phyloP scores from a whole-genome alignment of 345 rosid species.

The Cardamine resedifolia region DNA sequence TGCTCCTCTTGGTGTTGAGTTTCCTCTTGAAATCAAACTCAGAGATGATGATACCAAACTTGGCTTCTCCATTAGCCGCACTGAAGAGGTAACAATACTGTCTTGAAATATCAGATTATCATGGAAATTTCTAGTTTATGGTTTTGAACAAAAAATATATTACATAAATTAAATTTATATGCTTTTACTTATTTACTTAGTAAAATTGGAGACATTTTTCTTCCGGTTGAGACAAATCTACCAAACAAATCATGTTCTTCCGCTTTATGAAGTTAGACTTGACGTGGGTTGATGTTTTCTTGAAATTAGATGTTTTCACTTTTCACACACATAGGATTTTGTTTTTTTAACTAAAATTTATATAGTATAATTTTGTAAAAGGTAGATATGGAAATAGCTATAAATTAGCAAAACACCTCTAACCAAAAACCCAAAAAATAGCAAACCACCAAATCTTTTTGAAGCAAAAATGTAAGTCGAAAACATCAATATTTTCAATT shows the following conservation, averaged over 20 bases:
- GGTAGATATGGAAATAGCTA: background rate
- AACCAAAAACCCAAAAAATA: background rate
- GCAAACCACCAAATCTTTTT: background rate
- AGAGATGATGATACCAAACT: conserved; percentile 78
- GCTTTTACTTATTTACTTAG: background rate
- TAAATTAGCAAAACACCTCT: background rate
- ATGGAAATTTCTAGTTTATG: background rate
- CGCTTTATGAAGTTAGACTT: background rate
- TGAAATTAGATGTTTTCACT: background rate
- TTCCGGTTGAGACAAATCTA: background rate
- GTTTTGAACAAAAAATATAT: background rate
- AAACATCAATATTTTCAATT: background rate
- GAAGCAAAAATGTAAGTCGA: background rate
- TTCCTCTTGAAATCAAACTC: conserved; percentile 65
- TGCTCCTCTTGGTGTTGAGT: conserved; percentile 73
- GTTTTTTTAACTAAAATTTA: background rate
- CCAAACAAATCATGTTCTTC: background rate
- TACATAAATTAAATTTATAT: background rate
- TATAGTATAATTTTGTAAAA: background rate
- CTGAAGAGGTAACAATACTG: conserved; percentile 68
- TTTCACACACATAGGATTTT: background rate
- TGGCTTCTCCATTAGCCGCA: conserved; percentile 96
- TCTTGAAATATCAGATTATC: background rate
- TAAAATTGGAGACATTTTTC: background rate
- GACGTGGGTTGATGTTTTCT: background rate